phyloP scores from a whole-genome alignment of 768 basidiomycete genomes.

The Gymnopilus junonius region DNA sequence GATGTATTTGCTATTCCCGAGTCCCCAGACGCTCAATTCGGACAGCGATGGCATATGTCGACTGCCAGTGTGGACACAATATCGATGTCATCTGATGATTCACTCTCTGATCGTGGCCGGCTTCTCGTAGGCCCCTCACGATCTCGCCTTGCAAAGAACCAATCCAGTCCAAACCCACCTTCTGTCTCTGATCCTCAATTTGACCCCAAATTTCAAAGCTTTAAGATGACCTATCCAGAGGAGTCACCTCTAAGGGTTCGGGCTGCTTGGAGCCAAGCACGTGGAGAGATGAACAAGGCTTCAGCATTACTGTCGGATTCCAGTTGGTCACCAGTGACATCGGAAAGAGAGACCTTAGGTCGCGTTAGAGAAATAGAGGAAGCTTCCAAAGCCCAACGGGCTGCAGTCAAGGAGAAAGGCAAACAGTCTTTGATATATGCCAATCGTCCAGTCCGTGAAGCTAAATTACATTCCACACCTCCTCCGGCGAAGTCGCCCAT shows the following conservation, averaged over 20 bases:
- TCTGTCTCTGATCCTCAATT: slow-evolving; percentile 30
- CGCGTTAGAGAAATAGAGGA: slow-evolving; percentile 76
- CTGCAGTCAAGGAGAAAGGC: slow-evolving; percentile 72
- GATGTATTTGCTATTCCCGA: slow-evolving; percentile 43
- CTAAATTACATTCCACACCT: slow-evolving; percentile 40
- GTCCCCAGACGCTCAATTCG: slow-evolving; percentile 56
- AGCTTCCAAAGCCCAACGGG: slow-evolving; percentile 67
- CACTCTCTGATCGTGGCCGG: slow-evolving; percentile 51
- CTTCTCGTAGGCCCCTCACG: slow-evolving; percentile 48
- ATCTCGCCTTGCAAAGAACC: slow-evolving; percentile 60
- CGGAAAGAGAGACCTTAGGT: slow-evolving; percentile 49
- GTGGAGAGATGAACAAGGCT: slow-evolving; percentile 65
- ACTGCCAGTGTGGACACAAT: slow-evolving; percentile 41
- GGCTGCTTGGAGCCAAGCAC: slow-evolving; percentile 70
- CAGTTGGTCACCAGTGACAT: slow-evolving; percentile 49
- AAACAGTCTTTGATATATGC: slow-evolving; percentile 86
- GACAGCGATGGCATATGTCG: slow-evolving; percentile 49
- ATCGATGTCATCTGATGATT: slow-evolving; percentile 75
- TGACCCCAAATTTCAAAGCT: slow-evolving; percentile 55
- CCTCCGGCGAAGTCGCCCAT: slow-evolving; percentile 45
- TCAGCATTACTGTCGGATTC: slow-evolving; percentile 61
- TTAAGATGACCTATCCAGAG: slow-evolving; percentile 65
- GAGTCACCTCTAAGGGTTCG: slow-evolving; percentile 48
- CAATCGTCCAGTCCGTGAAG: slow-evolving; percentile 58
- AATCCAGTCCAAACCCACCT: slow-evolving; percentile 37